These are phyloP conservation scores for Platanus orientalis DNA, from an alignment of 164 flowering plant species.

Conservation along the genomic window DNA sequence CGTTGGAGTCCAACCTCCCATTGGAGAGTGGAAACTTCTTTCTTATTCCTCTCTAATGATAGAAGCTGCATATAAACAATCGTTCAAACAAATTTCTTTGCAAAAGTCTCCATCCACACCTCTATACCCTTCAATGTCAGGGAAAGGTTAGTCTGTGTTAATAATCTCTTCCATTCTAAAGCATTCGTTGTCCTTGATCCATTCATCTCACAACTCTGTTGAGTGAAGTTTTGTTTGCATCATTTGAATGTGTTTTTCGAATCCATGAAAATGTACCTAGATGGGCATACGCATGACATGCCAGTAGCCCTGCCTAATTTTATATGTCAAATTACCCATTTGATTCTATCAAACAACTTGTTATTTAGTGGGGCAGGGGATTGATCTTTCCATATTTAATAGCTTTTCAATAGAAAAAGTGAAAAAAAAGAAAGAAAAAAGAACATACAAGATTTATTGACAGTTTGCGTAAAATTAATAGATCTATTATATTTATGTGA, in stretches of 20 bases:
- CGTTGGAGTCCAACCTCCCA: slow-evolving; percentile 4
- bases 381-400: no score
- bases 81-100: slow-evolving; percentile 15
- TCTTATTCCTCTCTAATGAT: slow-evolving; percentile 1
- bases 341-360: no score
- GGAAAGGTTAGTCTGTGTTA: slow-evolving; percentile 7
- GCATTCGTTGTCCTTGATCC: not conserved
- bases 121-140: not conserved
- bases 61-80: slow-evolving; percentile 20
- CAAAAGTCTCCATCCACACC: slow-evolving; percentile 2
- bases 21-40: slow-evolving; percentile 18
- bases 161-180: not conserved
- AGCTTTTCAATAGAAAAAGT: no score
- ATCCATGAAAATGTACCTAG: slow-evolving; percentile 6
- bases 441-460: no score
- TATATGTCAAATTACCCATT: no score
- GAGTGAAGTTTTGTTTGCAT: slow-evolving; percentile 6
- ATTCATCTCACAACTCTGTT: slow-evolving; percentile 3
- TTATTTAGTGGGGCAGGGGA: no score
- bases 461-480: no score
- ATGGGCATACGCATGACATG: slow-evolving; percentile 17
- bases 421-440: no score
- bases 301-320: no score
- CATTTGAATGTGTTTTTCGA: not conserved
- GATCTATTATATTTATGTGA: no score